Base-by-base conservation (phyloP, 495 filamentous ascomycete genomes). In the Elasticomyces elasticus region DNA sequence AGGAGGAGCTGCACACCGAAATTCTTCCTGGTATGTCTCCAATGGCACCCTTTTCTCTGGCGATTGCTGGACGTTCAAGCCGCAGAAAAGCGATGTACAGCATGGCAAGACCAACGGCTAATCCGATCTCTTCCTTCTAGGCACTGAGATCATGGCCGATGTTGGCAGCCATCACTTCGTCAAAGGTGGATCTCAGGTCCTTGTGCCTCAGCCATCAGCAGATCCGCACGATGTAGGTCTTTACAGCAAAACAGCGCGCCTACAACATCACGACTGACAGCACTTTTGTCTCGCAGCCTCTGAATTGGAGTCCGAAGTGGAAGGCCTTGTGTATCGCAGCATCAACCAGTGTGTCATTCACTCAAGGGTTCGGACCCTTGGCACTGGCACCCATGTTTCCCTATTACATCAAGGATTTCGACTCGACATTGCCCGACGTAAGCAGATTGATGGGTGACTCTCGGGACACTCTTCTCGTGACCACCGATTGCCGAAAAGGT, bases 71-170 rank as follows among this genome's bases (percentile, higher is more conserved):
- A n/a, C n/a, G n/a, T n/a, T n/a, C n/a, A n/a, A n/a, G n/a, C n/a
- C n/a, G n/a, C n/a, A n/a, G n/a, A n/a, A n/a, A n/a, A n/a, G n/a
- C n/a, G n/a, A n/a, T n/a, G n/a, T n/a, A n/a, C n/a, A n/a, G n/a
- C n/a, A n/a, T n/a, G n/a, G n/a, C n/a, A n/a, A n/a, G n/a, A n/a
- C n/a, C n/a, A n/a, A n/a, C n/a, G n/a, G n/a, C n/a, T 0, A 79
- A 81, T 66, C 79, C 80, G 63, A n/a, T 77, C 45, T 77, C 79
- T n/a, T n/a, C n/a, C n/a, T n/a, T n/a, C n/a, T n/a, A 0, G 79
- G 79, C 1, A 81, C 79, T n/a, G 79, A 82, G 67, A 73, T 80
- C 55, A 81, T 81, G 79, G 63, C 62, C 73, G 48, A 78, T 74
- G 43, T 58, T 31, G 47, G 50, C n/a, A 43, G 40, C 28, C 45